These are phyloP conservation scores for Amaranthus tricolor DNA, from an alignment of 179 eudicot species.

Conservation along the genomic window DNA sequence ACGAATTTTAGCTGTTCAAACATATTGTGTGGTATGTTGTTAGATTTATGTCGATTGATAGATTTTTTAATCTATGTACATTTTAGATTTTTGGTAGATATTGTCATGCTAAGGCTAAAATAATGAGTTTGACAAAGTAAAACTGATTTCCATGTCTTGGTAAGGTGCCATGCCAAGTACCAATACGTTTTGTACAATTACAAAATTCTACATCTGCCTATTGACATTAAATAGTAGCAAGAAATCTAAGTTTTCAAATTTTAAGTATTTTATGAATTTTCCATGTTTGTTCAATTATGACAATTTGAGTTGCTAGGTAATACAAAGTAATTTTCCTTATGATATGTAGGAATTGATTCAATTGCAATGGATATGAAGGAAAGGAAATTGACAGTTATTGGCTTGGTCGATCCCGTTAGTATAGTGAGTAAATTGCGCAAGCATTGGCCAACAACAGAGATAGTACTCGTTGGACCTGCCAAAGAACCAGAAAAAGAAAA, in stretches of 20 bases:
- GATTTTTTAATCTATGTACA: no score
- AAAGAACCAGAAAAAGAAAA: slow-evolving; percentile 42
- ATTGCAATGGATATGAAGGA: slow-evolving; percentile 51
- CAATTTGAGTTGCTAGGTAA: slow-evolving; percentile 2
- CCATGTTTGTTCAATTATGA: not conserved
- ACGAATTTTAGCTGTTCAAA: no score
- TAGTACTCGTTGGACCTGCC: slow-evolving; percentile 37
- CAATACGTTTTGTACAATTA: not conserved
- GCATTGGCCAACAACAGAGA: slow-evolving; percentile 37
- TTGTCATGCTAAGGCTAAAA: no score
- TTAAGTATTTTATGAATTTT: not conserved
- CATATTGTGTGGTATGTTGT: no score
- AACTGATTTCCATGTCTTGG: not conserved
- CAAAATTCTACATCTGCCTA: not conserved
- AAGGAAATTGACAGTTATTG: slow-evolving; percentile 35
- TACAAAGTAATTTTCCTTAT: not conserved
- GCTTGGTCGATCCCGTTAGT: slow-evolving; percentile 38
- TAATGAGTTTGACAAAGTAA: no score
- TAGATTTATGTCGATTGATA: no score
- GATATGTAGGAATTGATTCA: slow-evolving; percentile 41
- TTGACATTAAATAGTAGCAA: not conserved
- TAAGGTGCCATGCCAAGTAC: not conserved
- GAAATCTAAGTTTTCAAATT: not conserved
- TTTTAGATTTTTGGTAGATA: no score
- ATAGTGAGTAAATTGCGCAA: slow-evolving; percentile 38